phyloP scores from a whole-genome alignment of 2,329 filamentous ascomycete species.

The Apiospora kogelbergensis region DNA sequence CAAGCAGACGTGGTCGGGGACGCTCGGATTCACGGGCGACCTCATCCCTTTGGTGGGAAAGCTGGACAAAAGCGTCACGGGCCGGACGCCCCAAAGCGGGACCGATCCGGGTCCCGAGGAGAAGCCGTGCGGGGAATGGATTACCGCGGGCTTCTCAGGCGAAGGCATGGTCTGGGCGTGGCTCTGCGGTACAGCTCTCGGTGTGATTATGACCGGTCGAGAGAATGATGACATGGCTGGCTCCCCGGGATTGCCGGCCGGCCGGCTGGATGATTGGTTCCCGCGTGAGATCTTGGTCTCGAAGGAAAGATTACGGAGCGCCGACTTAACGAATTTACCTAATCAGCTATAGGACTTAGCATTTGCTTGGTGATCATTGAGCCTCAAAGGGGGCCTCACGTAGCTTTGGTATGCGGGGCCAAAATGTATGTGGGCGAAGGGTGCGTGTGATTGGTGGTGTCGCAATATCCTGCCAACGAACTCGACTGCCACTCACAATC shows the following conservation, averaged over 20 bases:
- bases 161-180: slow-evolving; percentile 56
- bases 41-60: slow-evolving; percentile 49
- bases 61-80: slow-evolving; percentile 34
- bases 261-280: slow-evolving; percentile 40
- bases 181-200: slow-evolving; percentile 49
- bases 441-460: too few species aligned
- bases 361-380: too few species aligned
- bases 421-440: too few species aligned
- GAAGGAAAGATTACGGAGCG: slow-evolving; percentile 33
- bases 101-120: neutral
- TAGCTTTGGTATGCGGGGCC: too few species aligned
- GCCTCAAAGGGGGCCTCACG: too few species aligned
- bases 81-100: slow-evolving; percentile 15
- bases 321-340: slow-evolving; percentile 36
- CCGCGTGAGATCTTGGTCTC: slow-evolving; percentile 36
- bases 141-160: slow-evolving; percentile 51
- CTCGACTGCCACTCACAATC: too few species aligned
- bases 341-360: too few species aligned
- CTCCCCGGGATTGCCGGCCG: slow-evolving; percentile 35
- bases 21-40: slow-evolving; percentile 49
- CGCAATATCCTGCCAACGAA: too few species aligned
- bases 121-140: slow-evolving; percentile 40
- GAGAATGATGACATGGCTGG: slow-evolving; percentile 30
- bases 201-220: slow-evolving; percentile 43
- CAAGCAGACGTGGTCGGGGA: slow-evolving; percentile 49